Evolutionary conservation across 2,329 filamentous ascomycete species (phyloP), one percentile per base, ranked within the genome.

Genomic region (Microsporum audouinii): DNA sequence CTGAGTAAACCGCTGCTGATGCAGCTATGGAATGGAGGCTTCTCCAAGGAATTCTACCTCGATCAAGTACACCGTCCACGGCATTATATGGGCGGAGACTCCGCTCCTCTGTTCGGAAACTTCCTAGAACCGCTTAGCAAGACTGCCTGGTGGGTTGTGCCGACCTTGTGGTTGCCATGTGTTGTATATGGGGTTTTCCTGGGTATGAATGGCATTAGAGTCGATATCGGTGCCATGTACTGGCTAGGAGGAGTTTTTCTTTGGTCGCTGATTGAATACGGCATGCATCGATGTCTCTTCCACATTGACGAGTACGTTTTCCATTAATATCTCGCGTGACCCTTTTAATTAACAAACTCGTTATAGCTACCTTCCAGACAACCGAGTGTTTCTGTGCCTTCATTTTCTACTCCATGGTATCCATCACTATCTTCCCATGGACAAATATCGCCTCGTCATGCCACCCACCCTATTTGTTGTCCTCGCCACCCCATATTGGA

Each of bases 381-480:
- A 97, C 73, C 83, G 90, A 60, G 86, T 89, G n/a, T 87, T 83
- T 65, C 79, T 99, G 62, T 95, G 90, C 0, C 68, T 87, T 23
- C 94, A 99, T 73, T 99, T 99, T 77, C 77, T 96, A 45, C 88
- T 99, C 31, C 94, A 99, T 69, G 94, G 94, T 65, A 89, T 99
- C 65, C 94, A 99, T 72, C 94, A 99, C 76, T 99, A 97, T 75
- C 83, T 99, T 3, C 94, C 94, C n/a, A 97, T 99, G 94, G 94
- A 99, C 78, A 92, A 87, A 71, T 92, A 96, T 69, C 87, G 94
- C 63, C 86, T 99, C 7, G 94, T 99, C 66, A 97, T 99, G 94
- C 94, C 94, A 0, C 94, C 94, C 0, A 84, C 89, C 0, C 80
- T 99, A 2, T 97, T 99, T 71, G 64, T 92, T 29, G 81, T 83